Evolutionary conservation across 2,329 filamentous ascomycete species (phyloP), one percentile per base, ranked within the genome.

Genomic region (Stylonectria norvegica): DNA sequence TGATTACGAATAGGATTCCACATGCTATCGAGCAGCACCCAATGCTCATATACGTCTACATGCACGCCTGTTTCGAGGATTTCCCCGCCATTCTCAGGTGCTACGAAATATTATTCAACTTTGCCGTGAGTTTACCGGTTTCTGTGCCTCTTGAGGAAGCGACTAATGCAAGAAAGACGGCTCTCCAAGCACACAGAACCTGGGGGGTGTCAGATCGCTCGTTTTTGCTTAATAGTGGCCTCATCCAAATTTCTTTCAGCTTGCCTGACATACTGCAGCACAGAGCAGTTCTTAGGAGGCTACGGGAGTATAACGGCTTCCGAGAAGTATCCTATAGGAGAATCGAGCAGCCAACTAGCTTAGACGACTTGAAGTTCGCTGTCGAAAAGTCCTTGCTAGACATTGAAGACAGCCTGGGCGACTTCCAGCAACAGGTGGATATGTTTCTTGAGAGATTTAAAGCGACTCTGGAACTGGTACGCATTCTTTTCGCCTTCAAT

Each of bases 381-480:
- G 31, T 36, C 9, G 11, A 20, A 6, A 23, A 14, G 16, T 20
- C 25, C 5, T 25, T 43, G 5, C 6, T n/a, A 7, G 34, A 35
- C 19, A 38, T 43, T 25, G 36, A 33, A 18, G 25, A 33, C 20
- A 33, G 39, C 9, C 25, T 43, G 8, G 20, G 16, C 11, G 28
- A 36, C 18, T 33, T 43, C 12, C 36, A 39, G 25, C 31, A n/a
- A 33, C 20, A 32, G 18, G 36, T 39, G 4, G 36, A 40, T 11
- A 36, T 43, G 36, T 36, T 36, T 6, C 20, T 39, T n/a, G 41
- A 40, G n/a, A 39, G 36, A 18, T 28, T 40, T 28, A 40, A 36
- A 28, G 32, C 36, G n/a, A 34, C 25, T 2, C 17, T 36, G 20
- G 41, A 43, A 27, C 19, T 36, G 27, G 32, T 33, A 36, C 1